Conservation (phyloP, 1,139 yeast genomes). For the Candida sp. region DNA sequence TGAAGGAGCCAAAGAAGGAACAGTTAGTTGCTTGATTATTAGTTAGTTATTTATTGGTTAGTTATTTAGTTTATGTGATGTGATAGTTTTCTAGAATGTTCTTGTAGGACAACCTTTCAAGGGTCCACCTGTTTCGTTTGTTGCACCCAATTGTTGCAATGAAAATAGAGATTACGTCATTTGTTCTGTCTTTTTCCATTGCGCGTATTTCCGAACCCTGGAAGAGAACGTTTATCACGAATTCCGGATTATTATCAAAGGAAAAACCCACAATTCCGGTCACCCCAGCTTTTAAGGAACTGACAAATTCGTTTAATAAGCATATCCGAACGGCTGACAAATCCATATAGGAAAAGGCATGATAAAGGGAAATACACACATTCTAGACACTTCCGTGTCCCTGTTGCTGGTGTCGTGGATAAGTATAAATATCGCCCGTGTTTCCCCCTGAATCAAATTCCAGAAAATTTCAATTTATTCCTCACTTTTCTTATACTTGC, state of each 20-base stretch:
- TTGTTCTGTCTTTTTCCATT: background rate
- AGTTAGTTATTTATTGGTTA: background rate
- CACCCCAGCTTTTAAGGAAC: background rate
- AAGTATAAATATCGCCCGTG: background rate
- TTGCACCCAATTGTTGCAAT: background rate
- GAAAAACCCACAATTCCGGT: background rate
- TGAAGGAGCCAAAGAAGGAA: background rate
- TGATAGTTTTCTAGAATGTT: no score
- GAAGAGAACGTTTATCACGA: background rate
- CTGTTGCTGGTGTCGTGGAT: background rate
- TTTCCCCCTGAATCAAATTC: background rate
- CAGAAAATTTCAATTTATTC: background rate
- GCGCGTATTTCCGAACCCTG: background rate
- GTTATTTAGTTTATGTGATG: background rate
- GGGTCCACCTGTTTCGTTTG: background rate
- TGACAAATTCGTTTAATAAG: background rate
- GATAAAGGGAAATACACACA: background rate
- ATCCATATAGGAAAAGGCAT: background rate
- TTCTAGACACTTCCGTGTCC: background rate
- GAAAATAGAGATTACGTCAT: background rate
- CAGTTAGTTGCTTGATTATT: background rate
- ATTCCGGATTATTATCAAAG: background rate
- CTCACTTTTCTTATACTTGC: background rate
- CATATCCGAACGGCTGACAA: background rate
- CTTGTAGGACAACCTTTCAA: no score